Evolutionary conservation across 306 rosid genomes (phyloP).

Genomic region (Vigna mungo): DNA sequence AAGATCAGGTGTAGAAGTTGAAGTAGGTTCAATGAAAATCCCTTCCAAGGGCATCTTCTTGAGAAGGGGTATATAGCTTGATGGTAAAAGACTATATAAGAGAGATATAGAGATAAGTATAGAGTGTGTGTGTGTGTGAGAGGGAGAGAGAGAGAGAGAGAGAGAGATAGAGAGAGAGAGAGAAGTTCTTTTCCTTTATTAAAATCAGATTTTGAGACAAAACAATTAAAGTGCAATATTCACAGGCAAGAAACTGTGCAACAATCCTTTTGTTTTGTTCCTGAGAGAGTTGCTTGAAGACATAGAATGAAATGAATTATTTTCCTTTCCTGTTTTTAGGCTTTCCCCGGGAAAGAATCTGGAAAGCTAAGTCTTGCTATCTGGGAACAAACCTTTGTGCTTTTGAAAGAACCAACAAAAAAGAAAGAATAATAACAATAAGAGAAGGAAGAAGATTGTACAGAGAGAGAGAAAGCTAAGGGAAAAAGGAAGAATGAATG

Average conservation of each 20-base stretch:
- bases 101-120: neutral
- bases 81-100: constrained; percentile 30
- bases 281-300: constrained; percentile 8
- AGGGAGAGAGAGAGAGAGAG: neutral
- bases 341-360: constrained; percentile 52
- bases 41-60: constrained; percentile 94
- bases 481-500: constrained; percentile 37
- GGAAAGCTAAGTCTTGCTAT: constrained; percentile 50
- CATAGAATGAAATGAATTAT: neutral
- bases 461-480: constrained; percentile 28
- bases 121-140: neutral
- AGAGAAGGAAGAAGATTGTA: constrained; percentile 25
- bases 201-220: constrained; percentile 40
- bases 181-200: constrained; percentile 33
- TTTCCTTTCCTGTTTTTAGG: constrained; percentile 37
- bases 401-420: neutral
- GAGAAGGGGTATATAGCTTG: neutral
- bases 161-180: neutral
- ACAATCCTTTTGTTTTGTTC: constrained; percentile 35
- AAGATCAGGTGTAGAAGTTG: constrained; percentile 84
- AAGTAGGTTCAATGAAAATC: constrained; percentile 72
- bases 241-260: constrained; percentile 36
- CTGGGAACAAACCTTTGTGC: constrained; percentile 41
- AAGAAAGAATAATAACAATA: neutral
- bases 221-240: constrained; percentile 50